phyloP scores from a whole-genome alignment of 148 eudicot genomes.

The Vaccinium myrtillus region DNA sequence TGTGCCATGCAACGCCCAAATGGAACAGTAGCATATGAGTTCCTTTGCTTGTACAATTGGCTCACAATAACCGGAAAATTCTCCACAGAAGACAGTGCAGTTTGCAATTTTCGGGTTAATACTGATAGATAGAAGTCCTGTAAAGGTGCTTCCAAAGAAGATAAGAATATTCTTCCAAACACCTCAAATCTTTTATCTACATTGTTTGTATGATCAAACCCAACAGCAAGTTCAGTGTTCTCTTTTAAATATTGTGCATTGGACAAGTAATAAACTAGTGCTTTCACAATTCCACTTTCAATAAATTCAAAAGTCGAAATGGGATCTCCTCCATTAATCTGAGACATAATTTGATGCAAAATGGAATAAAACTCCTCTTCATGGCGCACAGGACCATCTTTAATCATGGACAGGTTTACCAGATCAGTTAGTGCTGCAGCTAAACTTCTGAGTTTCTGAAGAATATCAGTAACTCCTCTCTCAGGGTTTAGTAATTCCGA shows the following conservation, averaged over 20 bases:
- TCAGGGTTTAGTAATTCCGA: conserved; percentile 42
- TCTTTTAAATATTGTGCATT: conserved; percentile 39
- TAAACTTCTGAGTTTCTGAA: conserved; percentile 65
- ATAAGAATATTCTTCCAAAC: conserved; percentile 60
- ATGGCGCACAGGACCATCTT: conserved; percentile 27
- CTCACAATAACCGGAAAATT: conserved; percentile 61
- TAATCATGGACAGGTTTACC: conserved; percentile 27
- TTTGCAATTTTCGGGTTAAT: conserved; percentile 61
- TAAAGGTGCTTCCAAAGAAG: conserved; percentile 35
- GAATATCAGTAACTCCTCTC: conserved; percentile 55
- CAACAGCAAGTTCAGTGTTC: conserved; percentile 23
- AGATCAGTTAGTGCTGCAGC: conserved; percentile 52
- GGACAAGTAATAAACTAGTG: conserved; percentile 60
- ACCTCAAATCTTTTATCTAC: conserved; percentile 62
- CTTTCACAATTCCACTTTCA: conserved; percentile 83
- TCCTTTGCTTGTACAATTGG: conserved; percentile 41
- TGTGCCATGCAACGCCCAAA: conserved; percentile 40
- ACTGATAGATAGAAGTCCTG: conserved; percentile 39
- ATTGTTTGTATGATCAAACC: conserved; percentile 20
- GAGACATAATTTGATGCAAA: conserved; percentile 56
- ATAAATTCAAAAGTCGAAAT: conserved; percentile 91
- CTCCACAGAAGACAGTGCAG: conserved; percentile 77
- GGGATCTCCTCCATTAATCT: conserved; percentile 60
- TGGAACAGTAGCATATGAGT: conserved; percentile 76
- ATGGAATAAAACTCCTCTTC: conserved; percentile 53